Conservation (phyloP, 176 grass and related monocot genomes). For the Leersia perrieri region DNA sequence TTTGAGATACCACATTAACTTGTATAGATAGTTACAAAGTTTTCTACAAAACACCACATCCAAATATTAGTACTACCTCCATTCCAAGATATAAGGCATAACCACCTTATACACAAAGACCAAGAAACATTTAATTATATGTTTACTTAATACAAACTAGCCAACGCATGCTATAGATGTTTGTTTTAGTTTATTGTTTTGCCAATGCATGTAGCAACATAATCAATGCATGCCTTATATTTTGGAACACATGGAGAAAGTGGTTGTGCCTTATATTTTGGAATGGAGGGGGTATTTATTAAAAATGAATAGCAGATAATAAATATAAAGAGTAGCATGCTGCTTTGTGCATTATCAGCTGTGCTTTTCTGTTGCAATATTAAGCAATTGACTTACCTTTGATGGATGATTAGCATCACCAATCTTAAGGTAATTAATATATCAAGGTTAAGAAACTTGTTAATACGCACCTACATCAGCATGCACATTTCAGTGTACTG, state of each 20-base stretch:
- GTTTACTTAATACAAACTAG: no score
- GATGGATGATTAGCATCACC: neutral
- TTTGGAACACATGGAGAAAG: no score
- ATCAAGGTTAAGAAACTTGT: neutral
- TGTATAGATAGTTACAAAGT: neutral
- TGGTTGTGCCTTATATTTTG: no score
- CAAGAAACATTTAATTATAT: no score
- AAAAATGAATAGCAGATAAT: neutral
- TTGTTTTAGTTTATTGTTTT: no score
- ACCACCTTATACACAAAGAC: no score
- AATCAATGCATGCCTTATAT: no score
- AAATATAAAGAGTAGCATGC: conserved; percentile 11
- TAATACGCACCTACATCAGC: neutral
- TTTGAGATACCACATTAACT: neutral
- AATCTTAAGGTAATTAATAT: neutral
- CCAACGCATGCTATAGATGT: no score
- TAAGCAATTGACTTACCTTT: neutral
- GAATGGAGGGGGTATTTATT: no score
- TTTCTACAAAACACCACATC: neutral
- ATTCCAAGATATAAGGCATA: no score
- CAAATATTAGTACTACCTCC: no score
- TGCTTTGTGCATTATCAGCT: neutral
- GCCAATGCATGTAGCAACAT: no score
- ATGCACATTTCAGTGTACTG: neutral
- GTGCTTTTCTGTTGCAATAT: neutral